Base-by-base conservation (phyloP, 176 grass and related monocot genomes). In the Typha latifolia region DNA sequence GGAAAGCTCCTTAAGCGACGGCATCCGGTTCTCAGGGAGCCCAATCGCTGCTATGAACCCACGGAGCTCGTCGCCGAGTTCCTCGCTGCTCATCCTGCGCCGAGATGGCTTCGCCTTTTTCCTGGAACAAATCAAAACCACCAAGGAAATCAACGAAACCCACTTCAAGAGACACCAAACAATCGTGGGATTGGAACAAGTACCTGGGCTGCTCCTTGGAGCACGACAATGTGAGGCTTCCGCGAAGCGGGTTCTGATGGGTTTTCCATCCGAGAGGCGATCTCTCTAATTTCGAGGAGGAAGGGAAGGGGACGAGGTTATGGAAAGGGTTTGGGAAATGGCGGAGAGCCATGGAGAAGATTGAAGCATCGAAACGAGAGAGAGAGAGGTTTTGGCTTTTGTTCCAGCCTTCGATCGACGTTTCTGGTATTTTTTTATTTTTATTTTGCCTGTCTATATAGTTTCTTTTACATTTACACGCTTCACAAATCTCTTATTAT, bases 1-100 rank as follows among this genome's bases (percentile, higher is more conserved):
- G 18, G 67, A 67, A 61, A 82, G 69, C 62, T 76, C 73, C 49
- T 71, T 72, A 49, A 77, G 32, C 18, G 80, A 72, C 20, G 80
- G 80, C 21, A 77, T 48, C 49, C 23, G 49, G n/a, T 69, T 49
- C 23, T 66, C 52, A 23, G 80, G 73, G 72, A 82, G 73, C 9
- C 73, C 80, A 47, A 37, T 49, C 49, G 57, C 16, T 48, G 72
- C 49, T 14, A 77, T 71, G 48, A 82, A 82, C 49, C 77, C 67
- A 9, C 68, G 73, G 18, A 82, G 64, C 24, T 82, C 80, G 66
- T 47, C 16, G 32, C 80, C 62, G 22, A 82, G 53, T 51, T 77
- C 73, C 62, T 82, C 23, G 37, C 67, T 50, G 21, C 50, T 77
- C 73, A 67, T 82, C 61, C 27, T 50, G 26, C 49, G 59, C 34